These are phyloP conservation scores for Pythium aphanidermatum DNA, from an alignment of 352 stramenopile species.

Conservation along the genomic window DNA sequence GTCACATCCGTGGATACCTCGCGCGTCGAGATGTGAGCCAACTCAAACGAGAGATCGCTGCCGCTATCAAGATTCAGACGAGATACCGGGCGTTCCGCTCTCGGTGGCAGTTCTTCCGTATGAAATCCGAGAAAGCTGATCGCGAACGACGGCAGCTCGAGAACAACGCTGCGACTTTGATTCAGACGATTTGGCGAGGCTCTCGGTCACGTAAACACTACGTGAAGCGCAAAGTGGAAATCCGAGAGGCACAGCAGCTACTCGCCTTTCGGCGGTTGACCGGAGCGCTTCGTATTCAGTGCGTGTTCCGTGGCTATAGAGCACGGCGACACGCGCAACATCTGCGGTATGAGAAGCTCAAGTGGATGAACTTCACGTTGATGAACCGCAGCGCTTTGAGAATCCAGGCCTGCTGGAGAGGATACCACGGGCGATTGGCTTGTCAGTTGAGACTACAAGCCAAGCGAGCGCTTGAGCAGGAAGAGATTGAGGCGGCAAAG, in stretches of 20 bases:
- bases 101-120: slow-evolving; percentile 27
- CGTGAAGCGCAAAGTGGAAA: slow-evolving; percentile 20
- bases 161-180: slow-evolving; percentile 28
- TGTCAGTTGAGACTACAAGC: slow-evolving; percentile 53
- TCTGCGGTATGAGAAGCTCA: slow-evolving; percentile 56
- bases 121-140: slow-evolving; percentile 32
- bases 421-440: slow-evolving; percentile 55
- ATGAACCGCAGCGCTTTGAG: slow-evolving; percentile 58
- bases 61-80: slow-evolving; percentile 54
- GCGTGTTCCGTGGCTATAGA: slow-evolving; percentile 51
- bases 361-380: slow-evolving; percentile 54
- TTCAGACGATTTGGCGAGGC: slow-evolving; percentile 51
- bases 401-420: slow-evolving; percentile 77
- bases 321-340: slow-evolving; percentile 40
- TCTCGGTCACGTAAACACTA: slow-evolving; percentile 25
- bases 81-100: slow-evolving; percentile 34
- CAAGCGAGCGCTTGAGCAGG: slow-evolving; percentile 34
- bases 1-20: slow-evolving; percentile 40
- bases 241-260: slow-evolving; percentile 28
- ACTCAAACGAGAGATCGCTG: slow-evolving; percentile 23
- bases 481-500: slow-evolving; percentile 48
- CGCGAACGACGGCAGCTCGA: slow-evolving; percentile 21
- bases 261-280: slow-evolving; percentile 33
- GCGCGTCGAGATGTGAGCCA: slow-evolving; percentile 25
- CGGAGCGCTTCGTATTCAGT: slow-evolving; percentile 53